These are phyloP conservation scores for Arthrobotrys sinensis DNA, from an alignment of 2,329 filamentous ascomycete species.

Conservation along the genomic window DNA sequence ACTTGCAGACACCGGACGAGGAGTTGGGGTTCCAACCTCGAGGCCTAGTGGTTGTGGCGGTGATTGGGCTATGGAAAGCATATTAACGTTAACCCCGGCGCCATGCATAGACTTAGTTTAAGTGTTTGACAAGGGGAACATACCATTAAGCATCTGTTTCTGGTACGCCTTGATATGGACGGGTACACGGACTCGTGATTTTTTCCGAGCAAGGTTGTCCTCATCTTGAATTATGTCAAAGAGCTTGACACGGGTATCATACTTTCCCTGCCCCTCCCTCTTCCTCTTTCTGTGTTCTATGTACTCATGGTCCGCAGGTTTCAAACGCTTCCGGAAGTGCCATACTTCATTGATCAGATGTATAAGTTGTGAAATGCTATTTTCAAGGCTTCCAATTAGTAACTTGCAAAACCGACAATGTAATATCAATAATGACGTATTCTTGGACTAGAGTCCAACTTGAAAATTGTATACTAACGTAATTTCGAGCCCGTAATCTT, in stretches of 20 bases:
- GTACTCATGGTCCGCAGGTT: slow-evolving; percentile 14
- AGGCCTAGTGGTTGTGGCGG: slow-evolving; percentile 10
- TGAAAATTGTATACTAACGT: neutral
- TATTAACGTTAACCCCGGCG: neutral
- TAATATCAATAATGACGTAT: too few relatives aligned
- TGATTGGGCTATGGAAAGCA: neutral
- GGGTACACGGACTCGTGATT: slow-evolving; percentile 4
- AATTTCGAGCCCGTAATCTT: neutral
- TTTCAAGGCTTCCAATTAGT: too few relatives aligned
- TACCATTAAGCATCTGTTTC: neutral
- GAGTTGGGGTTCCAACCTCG: slow-evolving; percentile 30
- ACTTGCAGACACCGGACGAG: neutral
- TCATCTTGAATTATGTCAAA: slow-evolving; percentile 1
- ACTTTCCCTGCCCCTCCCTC: slow-evolving; percentile 11
- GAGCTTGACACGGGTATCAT: slow-evolving; percentile 31
- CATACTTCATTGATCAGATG: slow-evolving; percentile 32
- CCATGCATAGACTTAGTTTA: neutral
- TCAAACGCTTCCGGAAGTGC: slow-evolving; percentile 23
- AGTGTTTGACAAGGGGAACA: neutral
- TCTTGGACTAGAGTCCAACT: neutral
- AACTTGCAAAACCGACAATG: too few relatives aligned
- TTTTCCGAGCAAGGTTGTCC: neutral
- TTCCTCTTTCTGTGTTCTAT: slow-evolving; percentile 15
- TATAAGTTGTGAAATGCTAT: slow-evolving; percentile 1
- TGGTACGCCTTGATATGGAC: neutral